Percentiles rank a stretch among this genome's conserved stretches.
These are phyloP conservation scores for Kwoniella sp. DNA, from an alignment of 768 basidiomycete genomes.

Conservation along the genomic window DNA sequence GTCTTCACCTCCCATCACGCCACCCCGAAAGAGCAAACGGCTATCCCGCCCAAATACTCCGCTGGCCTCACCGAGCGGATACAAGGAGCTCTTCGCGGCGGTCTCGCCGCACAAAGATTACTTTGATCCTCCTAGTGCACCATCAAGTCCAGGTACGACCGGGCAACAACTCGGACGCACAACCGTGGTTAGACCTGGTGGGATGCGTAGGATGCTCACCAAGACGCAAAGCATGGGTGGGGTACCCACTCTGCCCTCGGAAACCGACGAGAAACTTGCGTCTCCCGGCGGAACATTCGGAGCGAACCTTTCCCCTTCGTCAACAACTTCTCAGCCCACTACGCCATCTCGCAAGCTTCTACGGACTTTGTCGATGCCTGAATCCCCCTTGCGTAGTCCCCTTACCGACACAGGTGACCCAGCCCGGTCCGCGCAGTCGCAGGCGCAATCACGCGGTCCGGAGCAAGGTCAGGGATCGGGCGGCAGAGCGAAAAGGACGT, in stretches of 20 bases:
- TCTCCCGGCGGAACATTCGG: not conserved
- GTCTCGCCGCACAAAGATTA: slow-evolving; percentile 18
- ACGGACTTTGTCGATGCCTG: slow-evolving; percentile 12
- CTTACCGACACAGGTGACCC: not conserved
- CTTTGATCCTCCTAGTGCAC: slow-evolving; percentile 3
- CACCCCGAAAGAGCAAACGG: not conserved
- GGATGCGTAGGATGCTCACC: slow-evolving; percentile 31
- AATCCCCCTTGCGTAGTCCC: slow-evolving; percentile 14
- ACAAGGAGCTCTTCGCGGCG: slow-evolving; percentile 22
- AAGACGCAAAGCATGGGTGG: slow-evolving; percentile 34
- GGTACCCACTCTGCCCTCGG: slow-evolving; percentile 1
- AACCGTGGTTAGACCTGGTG: slow-evolving; percentile 9
- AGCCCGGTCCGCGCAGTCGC: not conserved
- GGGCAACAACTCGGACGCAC: not conserved
- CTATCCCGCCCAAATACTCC: slow-evolving; percentile 14
- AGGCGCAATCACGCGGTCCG: no score
- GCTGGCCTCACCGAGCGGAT: slow-evolving; percentile 20
- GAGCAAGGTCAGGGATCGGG: slow-evolving; percentile 5
- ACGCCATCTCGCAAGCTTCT: slow-evolving; percentile 10
- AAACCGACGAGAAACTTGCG: not conserved
- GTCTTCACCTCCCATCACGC: slow-evolving; percentile 12
- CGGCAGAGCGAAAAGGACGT: slow-evolving; percentile 30
- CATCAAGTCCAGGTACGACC: not conserved
- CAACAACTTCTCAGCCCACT: not conserved
- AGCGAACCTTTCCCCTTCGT: not conserved